A percentile compares a stretch with the other conserved stretches of the same genome.
Evolutionary conservation across 179 eudicot genomes (phyloP).

Genomic region (Vitellaria paradoxa): DNA sequence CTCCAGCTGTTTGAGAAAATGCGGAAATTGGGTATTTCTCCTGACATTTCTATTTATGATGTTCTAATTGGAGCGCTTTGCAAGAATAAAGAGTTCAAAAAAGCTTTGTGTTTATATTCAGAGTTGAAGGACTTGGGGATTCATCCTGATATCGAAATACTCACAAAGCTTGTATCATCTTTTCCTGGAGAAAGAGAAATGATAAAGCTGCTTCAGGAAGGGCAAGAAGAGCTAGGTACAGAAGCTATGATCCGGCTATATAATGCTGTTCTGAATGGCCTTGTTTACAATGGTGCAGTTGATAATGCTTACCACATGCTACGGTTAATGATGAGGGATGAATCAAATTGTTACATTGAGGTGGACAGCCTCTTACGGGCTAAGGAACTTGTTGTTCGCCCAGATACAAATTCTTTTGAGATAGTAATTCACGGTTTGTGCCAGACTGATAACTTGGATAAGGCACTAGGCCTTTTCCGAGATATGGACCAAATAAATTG

Average conservation of each 20-base stretch:
- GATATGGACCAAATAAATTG: constrained; percentile 58
- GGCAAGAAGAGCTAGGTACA: constrained; percentile 24
- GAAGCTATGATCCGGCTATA: constrained; percentile 33
- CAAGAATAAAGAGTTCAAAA: constrained; percentile 43
- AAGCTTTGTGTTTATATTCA: constrained; percentile 47
- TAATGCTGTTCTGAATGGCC: constrained; percentile 50
- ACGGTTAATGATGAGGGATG: constrained; percentile 37
- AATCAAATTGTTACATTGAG: constrained; percentile 18
- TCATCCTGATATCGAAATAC: constrained; percentile 54
- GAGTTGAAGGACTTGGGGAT: constrained; percentile 55
- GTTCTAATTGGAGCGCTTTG: constrained; percentile 68
- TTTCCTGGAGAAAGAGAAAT: constrained; percentile 45
- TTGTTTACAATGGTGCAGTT: constrained; percentile 41
- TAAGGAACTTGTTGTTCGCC: constrained; percentile 23
- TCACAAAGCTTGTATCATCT: constrained; percentile 45
- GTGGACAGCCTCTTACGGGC: constrained; percentile 33
- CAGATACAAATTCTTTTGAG: constrained; percentile 47
- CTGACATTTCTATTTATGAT: constrained; percentile 56
- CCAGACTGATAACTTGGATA: constrained; percentile 44
- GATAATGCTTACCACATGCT: constrained; percentile 54
- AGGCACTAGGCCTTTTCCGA: constrained; percentile 58
- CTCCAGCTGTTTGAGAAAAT: constrained; percentile 58
- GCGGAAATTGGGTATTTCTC: constrained; percentile 43
- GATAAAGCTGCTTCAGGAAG: constrained; percentile 44
- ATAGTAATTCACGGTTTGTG: constrained; percentile 60